Evolutionary conservation across 345 rosid genomes (phyloP).

Genomic region (Angophora floribunda): DNA sequence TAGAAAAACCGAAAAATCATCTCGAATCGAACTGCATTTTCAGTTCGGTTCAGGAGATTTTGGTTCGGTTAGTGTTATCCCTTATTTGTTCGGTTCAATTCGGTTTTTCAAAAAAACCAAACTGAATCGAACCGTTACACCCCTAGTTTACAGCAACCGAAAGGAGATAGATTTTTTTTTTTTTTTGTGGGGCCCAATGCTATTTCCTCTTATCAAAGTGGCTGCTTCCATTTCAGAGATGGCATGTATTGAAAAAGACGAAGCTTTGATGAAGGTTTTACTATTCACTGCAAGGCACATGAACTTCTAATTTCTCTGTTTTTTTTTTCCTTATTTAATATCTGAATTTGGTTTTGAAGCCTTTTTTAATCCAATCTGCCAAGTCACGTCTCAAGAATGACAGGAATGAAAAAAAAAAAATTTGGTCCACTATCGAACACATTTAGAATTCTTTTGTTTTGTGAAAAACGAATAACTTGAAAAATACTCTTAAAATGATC

Average conservation of each 20-base stretch:
- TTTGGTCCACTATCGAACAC: neutral
- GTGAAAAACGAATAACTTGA: too few species aligned
- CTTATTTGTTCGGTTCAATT: too few species aligned
- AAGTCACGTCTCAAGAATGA: neutral
- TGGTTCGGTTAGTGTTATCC: too few species aligned
- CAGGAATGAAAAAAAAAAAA: neutral
- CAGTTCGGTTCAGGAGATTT: too few species aligned
- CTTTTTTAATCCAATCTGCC: neutral
- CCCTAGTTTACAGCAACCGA: neutral
- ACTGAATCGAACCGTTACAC: too few species aligned
- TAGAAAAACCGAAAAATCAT: too few species aligned
- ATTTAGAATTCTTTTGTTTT: neutral
- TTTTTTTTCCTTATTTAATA: neutral
- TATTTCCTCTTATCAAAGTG: neutral
- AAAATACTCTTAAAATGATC: rapidly evolving
- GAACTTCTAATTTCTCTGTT: neutral
- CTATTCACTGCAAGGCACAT: neutral
- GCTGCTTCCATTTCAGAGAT: neutral
- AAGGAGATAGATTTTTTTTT: neutral
- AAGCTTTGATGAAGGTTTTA: neutral
- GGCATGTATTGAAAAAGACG: neutral
- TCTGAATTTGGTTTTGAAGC: neutral
- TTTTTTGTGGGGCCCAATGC: neutral
- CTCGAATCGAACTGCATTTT: too few species aligned
- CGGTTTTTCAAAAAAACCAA: too few species aligned